phyloP scores from a whole-genome alignment of 2,329 filamentous ascomycete genomes.

The Pseudocercospora vitis region DNA sequence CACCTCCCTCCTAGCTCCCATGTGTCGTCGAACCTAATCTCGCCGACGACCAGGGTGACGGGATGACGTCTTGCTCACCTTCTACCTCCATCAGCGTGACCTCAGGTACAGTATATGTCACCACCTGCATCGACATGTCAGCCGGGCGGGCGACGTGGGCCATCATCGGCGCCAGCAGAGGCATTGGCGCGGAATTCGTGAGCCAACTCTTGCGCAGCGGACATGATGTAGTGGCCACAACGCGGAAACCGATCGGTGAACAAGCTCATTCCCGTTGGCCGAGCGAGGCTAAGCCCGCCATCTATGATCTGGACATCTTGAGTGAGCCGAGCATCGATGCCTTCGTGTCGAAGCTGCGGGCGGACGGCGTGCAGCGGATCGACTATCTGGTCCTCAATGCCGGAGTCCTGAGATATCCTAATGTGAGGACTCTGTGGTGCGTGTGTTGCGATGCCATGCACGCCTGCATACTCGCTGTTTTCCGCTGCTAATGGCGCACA shows the following conservation, averaged over 20 bases:
- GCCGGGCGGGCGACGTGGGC: slow-evolving; percentile 49
- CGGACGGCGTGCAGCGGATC: slow-evolving; percentile 36
- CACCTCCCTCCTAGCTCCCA: background rate
- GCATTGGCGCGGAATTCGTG: slow-evolving; percentile 55
- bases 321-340: slow-evolving; percentile 7
- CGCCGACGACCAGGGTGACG: background rate
- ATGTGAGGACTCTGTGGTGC: slow-evolving; percentile 44
- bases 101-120: background rate
- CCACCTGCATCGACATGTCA: slow-evolving; percentile 23
- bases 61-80: background rate
- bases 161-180: slow-evolving; percentile 49
- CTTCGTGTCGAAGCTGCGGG: slow-evolving; percentile 14
- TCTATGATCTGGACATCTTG: slow-evolving; percentile 3
- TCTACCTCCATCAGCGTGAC: too few species aligned
- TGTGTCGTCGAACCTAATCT: slow-evolving; percentile 4
- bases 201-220: slow-evolving; percentile 50
- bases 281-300: background rate
- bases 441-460: too few species aligned
- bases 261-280: slow-evolving; percentile 3
- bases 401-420: slow-evolving; percentile 57
- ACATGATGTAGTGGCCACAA: slow-evolving; percentile 54
- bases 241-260: slow-evolving; percentile 41
- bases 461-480: background rate
- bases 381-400: slow-evolving; percentile 60
- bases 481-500: slow-evolving; percentile 28